A percentile compares a stretch with the other conserved stretches of the same genome.
Conservation (phyloP, 192 early-diverging fungal genomes). For the Dissophora ornata region DNA sequence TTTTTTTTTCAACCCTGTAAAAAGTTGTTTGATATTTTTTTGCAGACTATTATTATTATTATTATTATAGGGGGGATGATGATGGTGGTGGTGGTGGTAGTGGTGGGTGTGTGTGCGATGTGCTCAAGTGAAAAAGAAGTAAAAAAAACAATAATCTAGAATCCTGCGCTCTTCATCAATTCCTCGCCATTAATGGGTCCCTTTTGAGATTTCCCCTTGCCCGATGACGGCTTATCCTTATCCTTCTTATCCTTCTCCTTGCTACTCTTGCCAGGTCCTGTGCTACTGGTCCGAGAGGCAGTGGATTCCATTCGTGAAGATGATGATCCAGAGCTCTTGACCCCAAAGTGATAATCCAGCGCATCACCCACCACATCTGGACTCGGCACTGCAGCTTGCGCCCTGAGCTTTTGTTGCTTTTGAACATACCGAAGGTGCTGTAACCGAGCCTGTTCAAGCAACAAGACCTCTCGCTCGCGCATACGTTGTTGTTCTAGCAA, state of each 20-base stretch:
- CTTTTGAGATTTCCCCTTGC: conserved; percentile 47
- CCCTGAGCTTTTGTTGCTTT: conserved; percentile 21
- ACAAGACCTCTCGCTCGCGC: conserved; percentile 12
- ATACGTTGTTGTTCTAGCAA: conserved; percentile 9
- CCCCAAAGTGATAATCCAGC: conserved; percentile 35
- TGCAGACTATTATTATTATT: too few species aligned
- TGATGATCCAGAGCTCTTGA: conserved; percentile 26
- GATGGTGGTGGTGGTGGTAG: too few species aligned
- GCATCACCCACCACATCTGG: conserved; percentile 5
- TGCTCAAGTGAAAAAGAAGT: too few species aligned
- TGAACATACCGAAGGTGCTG: conserved; percentile 24
- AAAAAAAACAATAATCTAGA: conserved; percentile 7
- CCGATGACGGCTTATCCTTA: conserved; percentile 30
- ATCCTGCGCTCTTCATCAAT: conserved; percentile 47
- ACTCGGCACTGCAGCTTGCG: conserved; percentile 6
- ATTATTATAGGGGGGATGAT: too few species aligned
- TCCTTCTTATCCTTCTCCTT: conserved; percentile 32
- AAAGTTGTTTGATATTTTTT: neutral
- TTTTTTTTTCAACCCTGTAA: too few species aligned
- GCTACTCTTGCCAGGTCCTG: conserved; percentile 12
- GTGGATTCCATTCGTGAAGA: too few species aligned
- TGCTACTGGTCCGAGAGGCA: too few species aligned
- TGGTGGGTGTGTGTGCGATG: too few species aligned
- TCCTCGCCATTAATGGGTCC: conserved; percentile 27
- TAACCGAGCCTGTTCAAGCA: conserved; percentile 2